Base-by-base conservation (phyloP, 129 eudicot species). In the Lactuca saligna region DNA sequence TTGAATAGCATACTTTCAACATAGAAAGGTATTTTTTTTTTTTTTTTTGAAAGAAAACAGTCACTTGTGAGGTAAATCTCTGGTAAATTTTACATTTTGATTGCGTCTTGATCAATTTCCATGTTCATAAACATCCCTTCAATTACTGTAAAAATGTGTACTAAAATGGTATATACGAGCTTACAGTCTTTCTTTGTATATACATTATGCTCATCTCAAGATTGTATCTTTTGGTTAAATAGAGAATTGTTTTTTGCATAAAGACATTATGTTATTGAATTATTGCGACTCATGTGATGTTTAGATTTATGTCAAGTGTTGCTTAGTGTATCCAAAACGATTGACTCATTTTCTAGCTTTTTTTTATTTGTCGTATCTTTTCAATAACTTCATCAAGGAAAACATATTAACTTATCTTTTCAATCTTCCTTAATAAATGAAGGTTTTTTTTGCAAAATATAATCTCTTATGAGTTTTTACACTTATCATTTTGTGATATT, bases 1-100 rank as follows among this genome's bases (percentile, higher is more conserved):
- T 69, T 86, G 64, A 89, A 72, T 53, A 57, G 83, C 60, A 73
- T 88, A 57, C 84, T 74, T 79, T 75, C 74, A 63, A 7, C 70
- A 69, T 76, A 76, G 50, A 51, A 63, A 53, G 10, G 8, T 33
- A 0, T 75, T 29, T 41, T 76, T 39, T n/a, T n/a, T n/a, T n/a
- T n/a, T 38, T 6, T 39, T 39, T 6, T 61, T 59, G 55, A 68
- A 68, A 51, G 57, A 53, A 11, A 42, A 61, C 7, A 17, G 31
- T 14, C 8, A 68, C 62, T 75, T 66, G 74, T 25, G 13, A 25
- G 4, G 46, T 66, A 34, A 67, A 67, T 67, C 72, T 66, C 48
- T 50, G 35, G 53, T 9, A 32, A 49, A 50, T 29, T 75, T 73
- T 75, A 66, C 20, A 75, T 66, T 67, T 50, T 57, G 38, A 13